Evolutionary conservation across 23 red algal genomes (phyloP), one percentile per base, ranked within the genome.

Genomic region (Chondrus crispus): DNA sequence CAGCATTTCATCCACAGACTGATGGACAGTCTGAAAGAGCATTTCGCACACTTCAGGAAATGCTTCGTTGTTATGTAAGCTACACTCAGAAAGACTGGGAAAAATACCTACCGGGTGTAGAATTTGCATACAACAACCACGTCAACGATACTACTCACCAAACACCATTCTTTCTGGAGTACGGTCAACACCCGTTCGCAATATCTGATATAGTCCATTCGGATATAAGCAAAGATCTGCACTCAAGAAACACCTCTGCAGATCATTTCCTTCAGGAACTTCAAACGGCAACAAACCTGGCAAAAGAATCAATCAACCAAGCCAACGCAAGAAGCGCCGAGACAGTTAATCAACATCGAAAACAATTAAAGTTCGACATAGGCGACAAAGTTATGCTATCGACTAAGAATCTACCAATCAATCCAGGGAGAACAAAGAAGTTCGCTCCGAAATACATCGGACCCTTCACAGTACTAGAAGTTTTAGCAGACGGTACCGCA

Each of bases 21-120:
- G 62, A 86, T 72, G 82, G 58, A 68, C 2, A 86, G 52, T 72
- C 82, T 9, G 82, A 86, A 72, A 29, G 54, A 68, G 55, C 82
- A 8, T 70, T 86, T n/a, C 4, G 40, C 16, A 73, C 62, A 46
- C n/a, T 70, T 38, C 58, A 86, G n/a, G 82, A 86, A 72, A 71
- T 86, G 62, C 22, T 72, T 48, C 0, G 40, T 35, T 86, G 62
- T 20, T 86, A 69, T 46, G 37, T 86, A 3, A 72, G 62, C 52
- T 86, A 86, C 24, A 86, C 3, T 32, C 5, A 70, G 46, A 86
- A 51, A 20, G 82, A 86, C 41, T 86, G 82, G 53, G 41, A 86
- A 32, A 71, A 46, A 1, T 86, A 47, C 37, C 62, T 86, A 36
- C n/a, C 82, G 36, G 62, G 82, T 48, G 20, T 86, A 51, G 62